phyloP scores from a whole-genome alignment of 805 yeast species.

The Scheffersomyces ergatensis region DNA sequence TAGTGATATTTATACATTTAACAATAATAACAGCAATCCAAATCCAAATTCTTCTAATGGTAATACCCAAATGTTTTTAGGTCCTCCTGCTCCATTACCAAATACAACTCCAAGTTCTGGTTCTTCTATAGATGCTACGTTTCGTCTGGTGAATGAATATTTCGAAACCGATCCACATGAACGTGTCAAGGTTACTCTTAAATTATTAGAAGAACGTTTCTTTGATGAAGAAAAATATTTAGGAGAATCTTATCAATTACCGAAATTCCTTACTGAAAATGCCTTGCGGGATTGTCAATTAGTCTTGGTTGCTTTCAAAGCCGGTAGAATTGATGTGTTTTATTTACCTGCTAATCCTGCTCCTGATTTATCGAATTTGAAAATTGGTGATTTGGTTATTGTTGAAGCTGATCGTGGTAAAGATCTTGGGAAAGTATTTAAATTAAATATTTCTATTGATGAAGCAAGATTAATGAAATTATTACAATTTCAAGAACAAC shows the following conservation, averaged over 20 bases:
- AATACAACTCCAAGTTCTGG: not conserved
- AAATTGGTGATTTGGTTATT: constrained; percentile 66
- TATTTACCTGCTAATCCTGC: constrained; percentile 41
- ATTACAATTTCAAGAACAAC: constrained; percentile 69
- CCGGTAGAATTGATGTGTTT: constrained; percentile 77
- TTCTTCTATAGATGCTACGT: constrained; percentile 4
- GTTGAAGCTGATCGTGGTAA: constrained; percentile 84
- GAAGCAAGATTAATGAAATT: constrained; percentile 68
- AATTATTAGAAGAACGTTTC: constrained; percentile 24
- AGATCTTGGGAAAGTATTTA: constrained; percentile 68
- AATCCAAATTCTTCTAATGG: not conserved
- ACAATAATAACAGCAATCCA: constrained; percentile 3
- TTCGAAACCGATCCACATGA: constrained; percentile 37
- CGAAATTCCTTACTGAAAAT: constrained; percentile 35
- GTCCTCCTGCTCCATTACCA: not conserved
- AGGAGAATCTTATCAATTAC: constrained; percentile 30
- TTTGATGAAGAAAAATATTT: constrained; percentile 27
- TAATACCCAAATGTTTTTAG: not conserved
- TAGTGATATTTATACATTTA: constrained; percentile 3
- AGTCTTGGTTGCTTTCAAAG: constrained; percentile 71
- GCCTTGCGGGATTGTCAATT: constrained; percentile 38
- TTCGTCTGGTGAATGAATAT: constrained; percentile 27
- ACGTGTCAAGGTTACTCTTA: constrained; percentile 34
- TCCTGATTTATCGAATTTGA: constrained; percentile 24
- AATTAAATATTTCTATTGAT: constrained; percentile 55